Base-by-base conservation (phyloP, 805 yeast genomes). In the Wickerhamomyces silvicola region DNA sequence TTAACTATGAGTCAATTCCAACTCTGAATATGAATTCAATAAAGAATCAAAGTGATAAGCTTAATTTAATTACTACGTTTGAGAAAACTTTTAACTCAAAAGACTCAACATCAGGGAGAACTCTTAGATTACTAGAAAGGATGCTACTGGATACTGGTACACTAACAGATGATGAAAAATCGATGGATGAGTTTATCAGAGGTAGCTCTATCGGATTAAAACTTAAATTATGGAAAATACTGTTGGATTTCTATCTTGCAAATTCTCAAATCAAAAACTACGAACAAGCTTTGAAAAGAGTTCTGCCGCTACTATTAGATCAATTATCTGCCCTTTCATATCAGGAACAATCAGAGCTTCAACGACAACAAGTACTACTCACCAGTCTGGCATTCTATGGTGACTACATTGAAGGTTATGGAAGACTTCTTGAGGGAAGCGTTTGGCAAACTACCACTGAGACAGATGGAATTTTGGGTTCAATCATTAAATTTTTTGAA, bases 151-250 rank as follows among this genome's bases (percentile, higher is more conserved):
- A 36, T 18, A 53, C 64, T 26, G 40, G 42, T 7, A 36, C 35
- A 2, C 25, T 39, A n/a, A 26, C 57, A 10, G 35, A 48, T 1
- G 70, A 66, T 22, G 63, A 70, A 22, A 41, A 48, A 11, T 76
- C 87, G 7, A 77, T 86, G 53, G 62, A 67, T 15, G 54, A 61
- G 10, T 85, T 90, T 48, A 61, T 92, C 11, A 57, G 63, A 3
- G 63, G 61, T 10, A 75, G 94, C 0, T 74, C 92, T 0, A 60
- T 81, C 15, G 79, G 74, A 15, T 68, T 86, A 50, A 73, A 72
- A 35, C 58, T 87, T 23, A 78, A 78, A 33, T 57, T 92, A 3
- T 88, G 97, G 94, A 74, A 72, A 20, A 66, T 81, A 16, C 59
- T 88, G 12, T 66, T 85, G 29, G 73, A 70, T 40, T 68, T 69